phyloP scores from a whole-genome alignment of 345 rosid species.

The Gossypium stocksii region DNA sequence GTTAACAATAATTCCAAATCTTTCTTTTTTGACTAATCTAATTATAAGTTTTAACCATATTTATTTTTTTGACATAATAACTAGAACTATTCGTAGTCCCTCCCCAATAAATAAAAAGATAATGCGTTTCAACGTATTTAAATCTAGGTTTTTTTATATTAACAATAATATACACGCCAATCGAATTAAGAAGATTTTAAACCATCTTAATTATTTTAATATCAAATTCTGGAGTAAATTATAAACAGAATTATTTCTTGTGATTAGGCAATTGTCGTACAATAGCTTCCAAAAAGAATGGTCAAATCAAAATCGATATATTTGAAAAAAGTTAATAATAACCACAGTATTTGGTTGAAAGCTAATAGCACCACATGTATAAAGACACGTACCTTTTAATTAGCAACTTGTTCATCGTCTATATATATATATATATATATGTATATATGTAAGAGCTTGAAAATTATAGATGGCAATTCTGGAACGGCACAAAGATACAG shows the following conservation, averaged over 20 bases:
- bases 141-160: rapidly evolving
- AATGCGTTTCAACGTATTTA: rapidly evolving
- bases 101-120: no score
- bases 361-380: neutral
- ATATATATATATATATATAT: neutral
- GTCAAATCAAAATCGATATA: neutral
- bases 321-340: neutral
- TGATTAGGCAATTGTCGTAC: neutral
- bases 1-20: no score
- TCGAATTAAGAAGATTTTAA: no score
- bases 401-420: neutral
- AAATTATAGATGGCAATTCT: neutral
- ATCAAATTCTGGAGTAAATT: no score
- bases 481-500: neutral
- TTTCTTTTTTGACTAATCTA: no score
- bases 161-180: no score
- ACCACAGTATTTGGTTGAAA: neutral
- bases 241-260: no score
- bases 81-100: no score
- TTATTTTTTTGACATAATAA: no score
- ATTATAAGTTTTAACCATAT: no score
- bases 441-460: neutral
- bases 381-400: neutral
- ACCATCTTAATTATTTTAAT: no score
- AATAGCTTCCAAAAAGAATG: neutral